Base-by-base conservation (phyloP, 371 early-diverging fungal genomes). In the Conidiobolus incongruus region DNA sequence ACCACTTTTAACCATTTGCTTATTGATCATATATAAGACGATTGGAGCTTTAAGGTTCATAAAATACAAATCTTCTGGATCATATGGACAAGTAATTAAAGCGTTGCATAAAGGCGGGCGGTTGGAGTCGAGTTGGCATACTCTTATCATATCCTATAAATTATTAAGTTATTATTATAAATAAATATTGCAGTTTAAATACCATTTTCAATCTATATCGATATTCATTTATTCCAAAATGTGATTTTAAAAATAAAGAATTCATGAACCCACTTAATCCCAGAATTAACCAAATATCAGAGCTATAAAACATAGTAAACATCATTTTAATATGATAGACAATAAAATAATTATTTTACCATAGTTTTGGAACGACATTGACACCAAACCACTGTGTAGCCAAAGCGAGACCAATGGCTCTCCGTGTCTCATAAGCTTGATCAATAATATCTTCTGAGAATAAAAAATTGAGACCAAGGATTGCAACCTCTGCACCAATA, bases 351-450 rank as follows among this genome's bases (percentile, higher is more conserved):
- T n/a, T 8, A 2, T 24, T 59, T 54, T 54, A 58, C 80, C 84
- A 81, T 2, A 68, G 52, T 47, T 77, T 77, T 10, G 80, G 81
- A 16, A 67, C 62, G 31, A 94, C 71, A 49, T 77, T 80, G 12
- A 81, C 70, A 11, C 92, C 92, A 60, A 91, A 89, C 91, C 92
- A 94, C 59, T 92, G 93, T 33, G 67, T 62, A 10, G 86, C 83
- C 0, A 91, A 52, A 0, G 77, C 75, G 38, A 73, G 56, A 34
- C 72, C 70, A 37, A 94, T 49, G 13, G 58, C 45, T 1, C 71
- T 63, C 38, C 87, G 63, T 0, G 88, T 78, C 39, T 73, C 75
- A 49, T 79, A 90, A 2, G 72, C 74, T 50, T 84, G 86, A 47
- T 94, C 95, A 46, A 91, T 82, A 11, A 82, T 63, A 29, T 70